These are phyloP conservation scores for Blastobotrys elegans DNA, from an alignment of 1,139 yeast species.

Conservation along the genomic window DNA sequence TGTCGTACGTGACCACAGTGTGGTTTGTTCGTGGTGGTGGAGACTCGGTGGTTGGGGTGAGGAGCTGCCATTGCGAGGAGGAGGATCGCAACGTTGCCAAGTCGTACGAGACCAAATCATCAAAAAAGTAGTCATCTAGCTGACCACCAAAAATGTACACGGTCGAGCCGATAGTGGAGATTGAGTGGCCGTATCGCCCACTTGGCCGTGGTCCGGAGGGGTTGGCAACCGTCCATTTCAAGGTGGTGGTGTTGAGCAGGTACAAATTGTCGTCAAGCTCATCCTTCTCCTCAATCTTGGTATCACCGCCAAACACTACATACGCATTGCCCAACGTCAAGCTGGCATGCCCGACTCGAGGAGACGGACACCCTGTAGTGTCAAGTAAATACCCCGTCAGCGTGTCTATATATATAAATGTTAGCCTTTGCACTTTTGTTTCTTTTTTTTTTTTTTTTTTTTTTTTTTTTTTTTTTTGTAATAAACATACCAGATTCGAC, in stretches of 20 bases:
- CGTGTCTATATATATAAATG: constrained; percentile 24
- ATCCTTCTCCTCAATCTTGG: constrained; percentile 70
- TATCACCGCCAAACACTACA: constrained; percentile 94
- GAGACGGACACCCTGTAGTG: constrained; percentile 76
- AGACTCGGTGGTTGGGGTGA: constrained; percentile 48
- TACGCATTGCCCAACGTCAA: constrained; percentile 93
- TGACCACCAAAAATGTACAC: constrained; percentile 94
- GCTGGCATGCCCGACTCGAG: constrained; percentile 94
- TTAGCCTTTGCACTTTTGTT: too few relatives aligned
- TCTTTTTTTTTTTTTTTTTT: constrained; percentile 25
- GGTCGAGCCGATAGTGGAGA: constrained; percentile 62
- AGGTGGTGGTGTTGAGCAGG: constrained; percentile 81
- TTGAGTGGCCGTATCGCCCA: constrained; percentile 92
- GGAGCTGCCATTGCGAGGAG: constrained; percentile 76
- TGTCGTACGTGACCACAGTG: constrained; percentile 75
- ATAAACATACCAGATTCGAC: constrained; percentile 35
- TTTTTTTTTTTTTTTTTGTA: constrained; percentile 20
- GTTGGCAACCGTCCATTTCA: constrained; percentile 84
- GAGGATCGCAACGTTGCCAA: constrained; percentile 82
- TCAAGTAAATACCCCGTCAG: constrained; percentile 61
- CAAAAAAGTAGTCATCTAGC: constrained; percentile 78
- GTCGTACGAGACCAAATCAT: constrained; percentile 83
- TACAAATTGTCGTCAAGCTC: constrained; percentile 87
- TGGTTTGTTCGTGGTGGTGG: constrained; percentile 90
- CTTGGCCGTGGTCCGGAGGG: constrained; percentile 80